Evolutionary conservation across 768 basidiomycete species (phyloP).

Genomic region (Amanita exitialis): DNA sequence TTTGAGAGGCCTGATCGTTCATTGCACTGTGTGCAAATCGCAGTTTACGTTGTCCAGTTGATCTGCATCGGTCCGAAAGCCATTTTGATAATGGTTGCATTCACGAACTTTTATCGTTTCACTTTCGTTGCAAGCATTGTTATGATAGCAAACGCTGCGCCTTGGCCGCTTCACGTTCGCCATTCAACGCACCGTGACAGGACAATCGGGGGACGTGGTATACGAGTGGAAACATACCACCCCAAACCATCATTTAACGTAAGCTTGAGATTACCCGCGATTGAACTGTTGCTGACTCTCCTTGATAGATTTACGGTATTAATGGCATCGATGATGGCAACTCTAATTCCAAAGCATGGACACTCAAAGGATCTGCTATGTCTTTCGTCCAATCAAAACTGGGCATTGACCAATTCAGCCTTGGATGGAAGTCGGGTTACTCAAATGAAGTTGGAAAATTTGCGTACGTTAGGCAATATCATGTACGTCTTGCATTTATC

Average conservation of each 20-base stretch:
- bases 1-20: too few species aligned
- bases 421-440: constrained; percentile 10
- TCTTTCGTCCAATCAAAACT: constrained; percentile 6
- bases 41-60: too few species aligned
- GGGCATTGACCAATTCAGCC: background rate
- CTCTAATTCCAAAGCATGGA: background rate
- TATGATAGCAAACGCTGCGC: constrained; percentile 7
- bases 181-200: constrained; percentile 13
- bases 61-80: too few species aligned
- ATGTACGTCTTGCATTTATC: constrained; percentile 9
- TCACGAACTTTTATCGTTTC: background rate
- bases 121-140: background rate
- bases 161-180: too few species aligned
- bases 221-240: constrained; percentile 12
- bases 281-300: background rate
- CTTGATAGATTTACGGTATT: background rate
- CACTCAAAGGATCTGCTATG: constrained; percentile 6
- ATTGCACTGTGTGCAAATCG: too few species aligned
- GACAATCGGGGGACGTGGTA: constrained; percentile 8
- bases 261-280: background rate
- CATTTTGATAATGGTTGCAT: too few species aligned
- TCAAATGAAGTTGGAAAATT: constrained; percentile 10
- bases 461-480: constrained; percentile 15
- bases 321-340: background rate
- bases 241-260: constrained; percentile 14